These are phyloP conservation scores for Cladorrhinum samala DNA, from an alignment of 495 filamentous ascomycete genomes.

Conservation along the genomic window DNA sequence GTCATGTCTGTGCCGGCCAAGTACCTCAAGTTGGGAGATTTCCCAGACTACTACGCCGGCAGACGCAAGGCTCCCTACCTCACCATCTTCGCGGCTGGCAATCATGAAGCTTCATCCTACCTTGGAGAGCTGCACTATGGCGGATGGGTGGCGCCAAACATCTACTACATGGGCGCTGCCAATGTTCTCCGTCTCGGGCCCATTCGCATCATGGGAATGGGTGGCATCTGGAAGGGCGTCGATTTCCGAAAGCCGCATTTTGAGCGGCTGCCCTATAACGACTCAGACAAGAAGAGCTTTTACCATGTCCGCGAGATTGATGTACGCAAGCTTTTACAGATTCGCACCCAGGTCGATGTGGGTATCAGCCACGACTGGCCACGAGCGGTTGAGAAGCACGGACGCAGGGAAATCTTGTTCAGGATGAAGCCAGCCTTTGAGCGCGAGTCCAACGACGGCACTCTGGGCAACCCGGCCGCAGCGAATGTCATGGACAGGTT, in stretches of 20 bases:
- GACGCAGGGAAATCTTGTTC: conserved; percentile 59
- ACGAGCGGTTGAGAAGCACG: conserved; percentile 65
- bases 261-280: conserved; percentile 80
- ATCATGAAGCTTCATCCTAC: conserved; percentile 87
- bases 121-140: conserved; percentile 90
- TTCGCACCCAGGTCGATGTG: conserved; percentile 77
- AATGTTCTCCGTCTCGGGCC: conserved; percentile 78
- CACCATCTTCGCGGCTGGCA: conserved; percentile 88
- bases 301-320: conserved; percentile 92
- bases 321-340: conserved; percentile 77
- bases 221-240: conserved; percentile 86
- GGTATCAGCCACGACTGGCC: conserved; percentile 97
- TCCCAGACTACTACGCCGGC: conserved; percentile 88
- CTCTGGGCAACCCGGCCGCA: conserved; percentile 71
- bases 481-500: conserved; percentile 71
- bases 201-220: conserved; percentile 81
- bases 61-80: conserved; percentile 69
- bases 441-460: conserved; percentile 64
- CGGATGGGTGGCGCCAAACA: conserved; percentile 93
- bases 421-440: conserved; percentile 64
- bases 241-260: conserved; percentile 75
- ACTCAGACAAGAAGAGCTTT: conserved; percentile 63
- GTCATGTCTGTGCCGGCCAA: conserved; percentile 81
- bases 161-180: conserved; percentile 91
- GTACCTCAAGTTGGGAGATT: conserved; percentile 79